phyloP scores from a whole-genome alignment of 345 rosid genomes.

The Leavenworthia alabamica region DNA sequence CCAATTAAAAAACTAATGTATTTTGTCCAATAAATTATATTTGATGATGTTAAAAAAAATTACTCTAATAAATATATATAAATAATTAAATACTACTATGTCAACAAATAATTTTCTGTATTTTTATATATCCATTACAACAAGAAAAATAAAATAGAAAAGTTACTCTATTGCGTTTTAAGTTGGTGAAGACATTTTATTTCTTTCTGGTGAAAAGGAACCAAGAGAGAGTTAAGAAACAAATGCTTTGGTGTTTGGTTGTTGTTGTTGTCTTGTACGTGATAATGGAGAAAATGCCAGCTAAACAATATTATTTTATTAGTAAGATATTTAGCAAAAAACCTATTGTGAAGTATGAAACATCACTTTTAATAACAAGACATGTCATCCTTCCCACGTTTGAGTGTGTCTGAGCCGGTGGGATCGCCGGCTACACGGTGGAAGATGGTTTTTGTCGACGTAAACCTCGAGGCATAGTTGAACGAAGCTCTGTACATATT shows the following conservation, averaged over 20 bases:
- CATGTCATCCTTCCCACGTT: conserved; percentile 15
- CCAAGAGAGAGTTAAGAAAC: neutral
- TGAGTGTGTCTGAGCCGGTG: conserved; percentile 78
- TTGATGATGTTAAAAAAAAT: neutral
- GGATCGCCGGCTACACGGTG: conserved; percentile 96
- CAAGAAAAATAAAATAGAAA: no score
- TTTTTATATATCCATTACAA: neutral
- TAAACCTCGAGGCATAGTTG: conserved; percentile 91
- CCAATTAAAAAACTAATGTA: no score
- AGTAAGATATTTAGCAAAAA: conserved; percentile 20
- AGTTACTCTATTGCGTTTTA: no score
- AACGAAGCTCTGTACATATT: conserved; percentile 80
- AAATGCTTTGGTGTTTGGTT: neutral
- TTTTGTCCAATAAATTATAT: no score
- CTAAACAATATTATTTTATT: neutral
- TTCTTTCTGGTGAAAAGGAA: no score
- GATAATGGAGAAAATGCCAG: conserved; percentile 3
- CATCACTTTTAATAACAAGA: conserved; percentile 8
- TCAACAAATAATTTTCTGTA: neutral
- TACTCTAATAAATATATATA: neutral
- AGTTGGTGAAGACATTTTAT: no score
- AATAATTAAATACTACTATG: neutral
- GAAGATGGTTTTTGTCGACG: conserved; percentile 74
- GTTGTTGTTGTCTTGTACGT: conserved; percentile 5
- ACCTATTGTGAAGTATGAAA: conserved; percentile 21